Conservation (phyloP, 345 rosid species). For the Citrus hindsii region DNA sequence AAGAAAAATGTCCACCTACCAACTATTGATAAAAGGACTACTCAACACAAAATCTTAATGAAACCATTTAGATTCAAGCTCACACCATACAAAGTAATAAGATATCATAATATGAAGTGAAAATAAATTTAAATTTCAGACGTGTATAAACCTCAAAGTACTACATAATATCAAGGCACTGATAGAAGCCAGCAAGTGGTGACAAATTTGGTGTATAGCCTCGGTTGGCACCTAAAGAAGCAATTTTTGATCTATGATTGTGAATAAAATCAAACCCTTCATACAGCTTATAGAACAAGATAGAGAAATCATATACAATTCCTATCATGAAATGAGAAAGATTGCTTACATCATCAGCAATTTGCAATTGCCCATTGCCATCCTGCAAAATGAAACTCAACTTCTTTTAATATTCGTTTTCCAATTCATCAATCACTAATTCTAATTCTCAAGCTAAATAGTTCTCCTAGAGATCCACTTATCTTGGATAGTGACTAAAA, state of each 20-base stretch:
- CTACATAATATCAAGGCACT: not conserved
- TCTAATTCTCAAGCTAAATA: conserved; percentile 10
- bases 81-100: not conserved
- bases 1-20: not conserved
- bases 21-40: not conserved
- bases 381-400: conserved; percentile 55
- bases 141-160: not conserved
- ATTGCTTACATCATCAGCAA: conserved; percentile 88
- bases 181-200: not conserved
- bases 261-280: not conserved
- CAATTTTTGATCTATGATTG: no score
- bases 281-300: not conserved
- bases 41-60: not conserved
- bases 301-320: not conserved
- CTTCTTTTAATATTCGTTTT: conserved; percentile 12
- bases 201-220: no score
- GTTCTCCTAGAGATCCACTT: not conserved
- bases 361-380: conserved; percentile 63
- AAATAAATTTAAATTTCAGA: not conserved
- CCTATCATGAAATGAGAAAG: not conserved
- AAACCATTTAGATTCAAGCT: not conserved
- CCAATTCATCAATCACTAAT: not conserved
- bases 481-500: not conserved
- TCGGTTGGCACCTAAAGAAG: no score
- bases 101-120: not conserved